Evolutionary conservation across 148 eudicot genomes (phyloP).

Genomic region (Vaccinium macrocarpon): DNA sequence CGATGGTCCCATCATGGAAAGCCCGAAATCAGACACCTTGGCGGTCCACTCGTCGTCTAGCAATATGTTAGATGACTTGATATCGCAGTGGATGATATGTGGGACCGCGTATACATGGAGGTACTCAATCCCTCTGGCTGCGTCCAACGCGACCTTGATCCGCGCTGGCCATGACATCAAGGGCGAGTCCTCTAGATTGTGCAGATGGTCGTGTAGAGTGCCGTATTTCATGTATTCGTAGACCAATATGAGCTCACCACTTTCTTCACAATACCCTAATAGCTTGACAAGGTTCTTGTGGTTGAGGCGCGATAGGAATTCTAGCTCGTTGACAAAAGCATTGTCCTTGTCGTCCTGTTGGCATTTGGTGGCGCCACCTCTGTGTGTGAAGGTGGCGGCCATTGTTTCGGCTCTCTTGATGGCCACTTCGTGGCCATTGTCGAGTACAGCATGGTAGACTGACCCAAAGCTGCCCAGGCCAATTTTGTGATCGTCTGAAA

Average conservation of each 20-base stretch:
- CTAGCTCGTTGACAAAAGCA: constrained; percentile 74
- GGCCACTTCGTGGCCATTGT: constrained; percentile 61
- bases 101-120: constrained; percentile 77
- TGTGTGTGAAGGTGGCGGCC: too few relatives aligned
- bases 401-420: constrained; percentile 64
- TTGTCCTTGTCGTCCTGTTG: constrained; percentile 59
- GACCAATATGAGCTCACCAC: constrained; percentile 53
- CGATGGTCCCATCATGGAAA: constrained; percentile 64
- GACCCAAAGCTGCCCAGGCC: constrained; percentile 87
- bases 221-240: constrained; percentile 79
- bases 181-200: constrained; percentile 40
- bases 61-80: constrained; percentile 82
- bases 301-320: constrained; percentile 70
- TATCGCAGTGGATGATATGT: constrained; percentile 79
- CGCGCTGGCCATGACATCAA: constrained; percentile 64
- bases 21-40: constrained; percentile 85
- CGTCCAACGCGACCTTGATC: constrained; percentile 68
- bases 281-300: constrained; percentile 75
- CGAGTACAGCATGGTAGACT: constrained; percentile 58
- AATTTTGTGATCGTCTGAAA: constrained; percentile 56
- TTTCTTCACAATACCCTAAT: constrained; percentile 69
- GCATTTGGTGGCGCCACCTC: constrained; percentile 22
- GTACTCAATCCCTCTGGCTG: constrained; percentile 88
- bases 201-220: constrained; percentile 72
- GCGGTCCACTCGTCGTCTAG: constrained; percentile 69